Evolutionary conservation across 202 grass and related monocot genomes (phyloP), one percentile per base, ranked within the genome.

Genomic region (Schoenoplectus triqueter): DNA sequence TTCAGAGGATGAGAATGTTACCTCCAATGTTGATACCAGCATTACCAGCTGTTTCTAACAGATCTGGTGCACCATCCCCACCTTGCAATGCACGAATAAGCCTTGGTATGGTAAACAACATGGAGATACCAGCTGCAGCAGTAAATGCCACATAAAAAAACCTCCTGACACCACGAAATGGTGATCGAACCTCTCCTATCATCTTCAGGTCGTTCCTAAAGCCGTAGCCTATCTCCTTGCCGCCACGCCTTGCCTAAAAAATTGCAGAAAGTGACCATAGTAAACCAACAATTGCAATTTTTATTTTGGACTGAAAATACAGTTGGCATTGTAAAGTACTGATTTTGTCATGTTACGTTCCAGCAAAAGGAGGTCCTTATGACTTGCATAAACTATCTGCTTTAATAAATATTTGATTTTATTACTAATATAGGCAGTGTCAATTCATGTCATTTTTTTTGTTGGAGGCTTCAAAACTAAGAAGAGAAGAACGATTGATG

Each of bases 151-250:
- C 91, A 88, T 98, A 98, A 90, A 98, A 98, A 81, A 98, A 98
- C 83, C 78, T 98, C 85, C 95, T 86, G 52, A 98, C 95, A 82
- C 92, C 92, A 85, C 95, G 89, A 87, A 98, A 98, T 79, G 95
- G 95, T 82, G 91, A 91, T 77, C 91, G 95, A 87, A 98, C 95
- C 92, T 98, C 95, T 92, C 95, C 94, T 82, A 95, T 98, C 59
- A 98, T 89, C 86, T 98, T 95, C 19, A 98, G 81, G 40, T 95
- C 95, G 80, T 93, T 93, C 83, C 84, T 87, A 69, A 98, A 98
- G n/a, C 95, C 90, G 70, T 87, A 98, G 62, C 93, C 95, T 88
- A 98, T 88, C 81, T 93, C 90, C 87, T 95, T 90, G 80, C 93
- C 88, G 80, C 93, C 95, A 70, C 81, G 88, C 75, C 92, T 95